Evolutionary conservation across 257 asterid species (phyloP).

Genomic region (Jacaranda mimosifolia): DNA sequence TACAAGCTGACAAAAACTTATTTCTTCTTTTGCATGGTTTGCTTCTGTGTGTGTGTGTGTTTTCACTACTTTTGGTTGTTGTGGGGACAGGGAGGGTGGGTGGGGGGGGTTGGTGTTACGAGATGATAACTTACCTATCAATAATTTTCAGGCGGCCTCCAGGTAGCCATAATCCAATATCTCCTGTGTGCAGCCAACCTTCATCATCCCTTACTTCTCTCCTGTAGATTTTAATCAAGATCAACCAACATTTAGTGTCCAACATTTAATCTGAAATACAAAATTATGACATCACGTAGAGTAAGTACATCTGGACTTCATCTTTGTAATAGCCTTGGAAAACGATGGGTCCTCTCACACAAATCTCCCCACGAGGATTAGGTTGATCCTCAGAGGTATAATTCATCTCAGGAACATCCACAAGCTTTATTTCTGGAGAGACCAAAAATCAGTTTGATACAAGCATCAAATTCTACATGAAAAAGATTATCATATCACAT

Average conservation of each 20-base stretch:
- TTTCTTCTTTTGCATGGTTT: not conserved
- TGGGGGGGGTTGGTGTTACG: not conserved
- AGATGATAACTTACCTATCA: conserved; percentile 68
- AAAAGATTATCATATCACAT: not conserved
- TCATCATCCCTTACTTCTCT: conserved; percentile 87
- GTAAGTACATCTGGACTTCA: conserved; percentile 77
- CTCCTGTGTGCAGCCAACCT: conserved; percentile 96
- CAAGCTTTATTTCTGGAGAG: conserved; percentile 83
- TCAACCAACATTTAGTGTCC: conserved; percentile 33
- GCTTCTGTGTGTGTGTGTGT: no score
- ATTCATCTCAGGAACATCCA: conserved; percentile 96
- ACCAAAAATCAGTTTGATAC: conserved; percentile 26
- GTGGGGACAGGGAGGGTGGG: no score
- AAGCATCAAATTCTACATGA: conserved; percentile 5
- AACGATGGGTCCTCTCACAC: conserved; percentile 89
- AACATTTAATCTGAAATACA: conserved; percentile 23
- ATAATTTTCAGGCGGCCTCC: conserved; percentile 95
- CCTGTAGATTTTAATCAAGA: conserved; percentile 55
- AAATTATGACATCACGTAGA: conserved; percentile 31
- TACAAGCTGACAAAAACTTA: not conserved
- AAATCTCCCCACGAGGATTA: conserved; percentile 97
- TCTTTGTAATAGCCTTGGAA: conserved; percentile 94
- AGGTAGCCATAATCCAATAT: conserved; percentile 96
- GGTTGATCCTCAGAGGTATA: conserved; percentile 94
- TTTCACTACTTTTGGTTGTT: not conserved